Conservation (phyloP, 495 filamentous ascomycete genomes). For the Neurospora hispaniola region DNA sequence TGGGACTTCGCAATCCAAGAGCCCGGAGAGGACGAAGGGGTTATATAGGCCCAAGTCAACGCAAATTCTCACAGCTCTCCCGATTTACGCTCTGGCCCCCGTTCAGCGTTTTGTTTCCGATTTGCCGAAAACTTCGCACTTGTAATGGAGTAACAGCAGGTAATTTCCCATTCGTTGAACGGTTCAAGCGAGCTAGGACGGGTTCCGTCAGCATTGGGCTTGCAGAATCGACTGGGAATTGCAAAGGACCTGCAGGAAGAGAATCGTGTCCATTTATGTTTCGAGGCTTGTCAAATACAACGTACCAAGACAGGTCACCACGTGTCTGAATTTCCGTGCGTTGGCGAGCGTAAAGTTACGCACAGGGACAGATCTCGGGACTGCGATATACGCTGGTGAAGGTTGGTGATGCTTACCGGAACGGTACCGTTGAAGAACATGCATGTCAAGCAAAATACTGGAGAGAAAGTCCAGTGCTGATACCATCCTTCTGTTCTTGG, state of each 20-base stretch:
- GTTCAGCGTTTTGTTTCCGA: not conserved
- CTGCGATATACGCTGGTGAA: not conserved
- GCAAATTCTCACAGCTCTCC: not conserved
- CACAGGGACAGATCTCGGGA: not conserved
- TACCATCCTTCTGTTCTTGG: not conserved
- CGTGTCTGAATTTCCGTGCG: not conserved
- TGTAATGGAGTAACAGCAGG: not conserved
- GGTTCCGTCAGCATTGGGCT: not conserved
- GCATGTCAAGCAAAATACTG: not conserved
- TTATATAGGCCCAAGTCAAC: not conserved
- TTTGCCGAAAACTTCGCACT: not conserved
- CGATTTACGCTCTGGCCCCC: not conserved
- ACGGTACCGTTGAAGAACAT: not conserved
- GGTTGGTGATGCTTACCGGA: not conserved
- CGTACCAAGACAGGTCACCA: not conserved
- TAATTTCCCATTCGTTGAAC: not conserved
- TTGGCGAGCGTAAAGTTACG: not conserved
- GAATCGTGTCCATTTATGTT: not conserved
- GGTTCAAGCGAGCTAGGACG: not conserved
- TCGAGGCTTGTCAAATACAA: not conserved
- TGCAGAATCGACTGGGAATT: not conserved
- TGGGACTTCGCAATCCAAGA: not conserved
- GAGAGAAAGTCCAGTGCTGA: not conserved
- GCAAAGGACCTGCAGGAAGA: not conserved
- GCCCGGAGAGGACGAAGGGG: not conserved